Evolutionary conservation across 1,284 basidiomycete genomes (phyloP), one percentile per base, ranked within the genome.

Genomic region (Boletus hoseneyae): DNA sequence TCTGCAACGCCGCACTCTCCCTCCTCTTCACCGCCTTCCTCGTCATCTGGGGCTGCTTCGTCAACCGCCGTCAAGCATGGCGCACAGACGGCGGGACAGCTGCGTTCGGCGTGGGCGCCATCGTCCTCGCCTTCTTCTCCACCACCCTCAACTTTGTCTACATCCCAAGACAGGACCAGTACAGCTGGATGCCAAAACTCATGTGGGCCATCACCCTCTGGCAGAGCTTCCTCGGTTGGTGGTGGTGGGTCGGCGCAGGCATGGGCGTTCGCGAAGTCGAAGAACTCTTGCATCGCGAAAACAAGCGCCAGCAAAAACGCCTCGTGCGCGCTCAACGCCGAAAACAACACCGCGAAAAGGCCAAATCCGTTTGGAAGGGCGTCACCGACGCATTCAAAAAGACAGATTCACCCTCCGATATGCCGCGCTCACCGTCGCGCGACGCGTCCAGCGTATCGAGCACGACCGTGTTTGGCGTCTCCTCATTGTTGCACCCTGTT

Each of bases 161-260:
- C 60, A 88, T 97, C 32, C 85, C 84, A 7, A 73, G 78, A 45
- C 84, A 88, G 62, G 87, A 92, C 55, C 82, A 90, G 57, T 90
- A 90, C 57, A 75, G 83, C 11, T 97, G 93, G 93, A 75, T 96
- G 53, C 88, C 90, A 3, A 79, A 83, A 30, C 74, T 96, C 42
- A 83, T 92, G 69, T 93, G 90, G 82, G 85, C 88, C 3, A 83
- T 94, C 37, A 81, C 95, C 11, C 79, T 96, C 15, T 96, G 93
- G 93, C 93, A 97, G 73, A 90, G 83, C 69, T 91, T 91, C 63
- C 67, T 91, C 25, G 91, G 90, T 0, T 96, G 91, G 90, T 95
- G 93, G 93, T 95, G 93, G 93, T 97, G 93, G 93, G 93, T 95
- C 18, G 94, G 94, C 15, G 86, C 90, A 2, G 93, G 93, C 52